Conservation (phyloP, 1,284 basidiomycete genomes). For the Phlebopus sp. region DNA sequence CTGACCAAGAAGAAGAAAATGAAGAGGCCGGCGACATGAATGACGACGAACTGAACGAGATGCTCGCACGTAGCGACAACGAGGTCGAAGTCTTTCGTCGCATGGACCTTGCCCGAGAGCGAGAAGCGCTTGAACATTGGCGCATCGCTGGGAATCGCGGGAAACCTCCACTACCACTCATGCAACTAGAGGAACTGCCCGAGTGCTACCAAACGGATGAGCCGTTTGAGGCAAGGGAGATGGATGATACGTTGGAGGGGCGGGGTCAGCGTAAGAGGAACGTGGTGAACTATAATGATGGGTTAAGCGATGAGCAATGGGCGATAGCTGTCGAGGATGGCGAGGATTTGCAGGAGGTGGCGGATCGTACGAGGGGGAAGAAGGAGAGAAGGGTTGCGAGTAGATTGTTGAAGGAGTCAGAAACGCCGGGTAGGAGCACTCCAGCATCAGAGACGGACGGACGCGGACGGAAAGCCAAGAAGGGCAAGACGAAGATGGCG, state of each 20-base stretch:
- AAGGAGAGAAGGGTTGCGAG: constrained; percentile 57
- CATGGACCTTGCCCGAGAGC: constrained; percentile 84
- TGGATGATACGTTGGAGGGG: constrained; percentile 72
- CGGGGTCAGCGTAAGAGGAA: constrained; percentile 83
- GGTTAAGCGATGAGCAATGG: constrained; percentile 93
- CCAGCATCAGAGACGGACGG: constrained; percentile 61
- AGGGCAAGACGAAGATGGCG: constrained; percentile 58
- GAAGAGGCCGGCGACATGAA: constrained; percentile 95
- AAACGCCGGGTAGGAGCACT: constrained; percentile 54
- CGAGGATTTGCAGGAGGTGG: constrained; percentile 79
- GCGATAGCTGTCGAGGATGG: constrained; percentile 86
- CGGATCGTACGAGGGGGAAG: constrained; percentile 59
- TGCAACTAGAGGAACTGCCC: constrained; percentile 89
- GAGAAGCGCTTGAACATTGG: constrained; percentile 72
- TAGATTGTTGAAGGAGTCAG: constrained; percentile 51
- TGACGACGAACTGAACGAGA: constrained; percentile 95
- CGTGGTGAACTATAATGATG: constrained; percentile 92
- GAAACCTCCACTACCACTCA: constrained; percentile 76
- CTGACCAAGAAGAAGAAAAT: constrained; percentile 88
- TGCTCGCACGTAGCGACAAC: constrained; percentile 84
- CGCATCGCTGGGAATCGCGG: constrained; percentile 74
- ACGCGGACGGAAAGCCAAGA: constrained; percentile 60
- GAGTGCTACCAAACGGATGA: constrained; percentile 88
- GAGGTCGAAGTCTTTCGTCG: constrained; percentile 80
- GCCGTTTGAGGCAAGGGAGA: constrained; percentile 67